Base-by-base conservation (phyloP, 2,329 filamentous ascomycete genomes). In the Aspergillus pseudoterreus region DNA sequence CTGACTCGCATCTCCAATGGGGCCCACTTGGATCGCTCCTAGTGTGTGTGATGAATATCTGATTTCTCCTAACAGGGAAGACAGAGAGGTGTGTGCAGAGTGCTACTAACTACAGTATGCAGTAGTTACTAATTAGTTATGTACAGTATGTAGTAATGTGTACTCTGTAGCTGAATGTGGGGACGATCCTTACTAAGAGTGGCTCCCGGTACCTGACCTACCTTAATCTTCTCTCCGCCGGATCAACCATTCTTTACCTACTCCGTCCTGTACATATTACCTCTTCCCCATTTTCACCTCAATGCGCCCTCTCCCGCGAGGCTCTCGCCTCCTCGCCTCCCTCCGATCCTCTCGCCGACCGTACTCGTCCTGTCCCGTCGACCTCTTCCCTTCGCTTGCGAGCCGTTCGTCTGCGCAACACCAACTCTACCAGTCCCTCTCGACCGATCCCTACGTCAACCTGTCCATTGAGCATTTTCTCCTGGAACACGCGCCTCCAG, bases 391-490 rank as follows among this genome's bases (percentile, higher is more conserved):
- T 35, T 65, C 67, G 51, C 60, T 72, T 45, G 66, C 63, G 47
- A 63, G 63, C 43, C 66, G 67, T 17, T 57, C 62, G 21, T 60
- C 67, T n/a, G 68, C 70, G 30, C 57, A 59, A 35, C 67, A 72
- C 53, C 87, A 92, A 58, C 79, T 92, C 60, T 91, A 90, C 73
- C 76, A 84, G 54, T 92, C 88, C 10, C 75, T 74, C 54, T 87
- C 83, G 50, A 75, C 73, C 46, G 82, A 95, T 65, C 91, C 94
- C 4, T 92, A 87, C 69, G 76, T 95, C 62, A 99, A 99, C 72
- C 88, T 99, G 52, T 91, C 92, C 30, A 86, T 96, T 63, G 94
- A 99, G 75, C 90, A 97, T 69, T 86, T 89, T 69, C 84, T 99
- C 27, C 82, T 97, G 6, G 84, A 89, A 62, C 83, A 84, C 49